Base-by-base conservation (phyloP, 768 basidiomycete species). In the Naematelia encephala region DNA sequence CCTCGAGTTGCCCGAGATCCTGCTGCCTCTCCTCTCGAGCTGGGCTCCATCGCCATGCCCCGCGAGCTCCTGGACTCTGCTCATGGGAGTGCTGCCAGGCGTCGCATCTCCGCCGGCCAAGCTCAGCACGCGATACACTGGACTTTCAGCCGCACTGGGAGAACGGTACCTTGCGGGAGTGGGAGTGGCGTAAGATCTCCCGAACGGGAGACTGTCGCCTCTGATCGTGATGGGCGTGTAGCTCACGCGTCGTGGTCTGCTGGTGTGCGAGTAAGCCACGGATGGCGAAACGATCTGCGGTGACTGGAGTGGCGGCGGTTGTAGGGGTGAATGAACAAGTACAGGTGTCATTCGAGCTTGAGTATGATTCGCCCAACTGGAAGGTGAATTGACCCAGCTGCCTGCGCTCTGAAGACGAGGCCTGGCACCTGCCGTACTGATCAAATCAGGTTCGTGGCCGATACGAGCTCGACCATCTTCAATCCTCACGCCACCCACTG, bases 391-490 rank as follows among this genome's bases (percentile, higher is more conserved):
- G 22, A 57, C 28, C 61, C 63, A 65, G 3, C 45, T 28, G 52
- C 57, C 22, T 25, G 28, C 16, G 27, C 29, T 34, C 25, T 16
- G 19, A 30, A 51, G 23, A 54, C 26, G 11, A 3, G 54, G 59
- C 21, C 52, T 48, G 39, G 52, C 57, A 34, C 66, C 70, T 19
- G 62, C 62, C 14, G 62, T 63, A 13, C 57, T 58, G 1, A 66
- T 51, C 23, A 62, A 25, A 56, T 72, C 70, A 14, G 71, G 71
- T 23, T 55, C 48, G 45, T 66, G 59, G 21, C 60, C 62, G 13
- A 30, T 2, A 60, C 70, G 71, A 5, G 62, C 52, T 68, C 71
- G 70, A 21, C 68, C 66, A 39, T 72, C 70, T 39, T 72, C 70
- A 2, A 54, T 29, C 45, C 70, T 46, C 28, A 23, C 19, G 2